Evolutionary conservation across 208 protist species (phyloP).

Genomic region (Trypanosoma avium): DNA sequence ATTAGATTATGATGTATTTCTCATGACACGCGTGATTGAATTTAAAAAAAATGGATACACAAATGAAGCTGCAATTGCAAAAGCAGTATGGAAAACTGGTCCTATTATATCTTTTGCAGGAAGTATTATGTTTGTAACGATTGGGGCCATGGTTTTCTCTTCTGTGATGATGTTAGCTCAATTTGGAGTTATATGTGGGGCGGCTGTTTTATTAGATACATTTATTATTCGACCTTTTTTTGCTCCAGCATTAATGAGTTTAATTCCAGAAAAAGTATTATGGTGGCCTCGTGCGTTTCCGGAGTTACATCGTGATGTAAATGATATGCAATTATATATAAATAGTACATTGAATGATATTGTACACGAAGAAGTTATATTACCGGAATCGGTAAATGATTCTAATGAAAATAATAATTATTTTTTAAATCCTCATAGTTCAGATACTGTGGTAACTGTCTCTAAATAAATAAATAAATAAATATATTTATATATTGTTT

Average conservation of each 20-base stretch:
- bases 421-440: too few species aligned
- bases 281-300: conserved; percentile 30
- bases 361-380: too few species aligned
- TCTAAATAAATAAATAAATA: conserved; percentile 12
- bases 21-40: conserved; percentile 34
- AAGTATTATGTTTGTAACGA: conserved; percentile 39
- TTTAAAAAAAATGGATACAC: conserved; percentile 27
- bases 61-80: conserved; percentile 31
- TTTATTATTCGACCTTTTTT: conserved; percentile 38
- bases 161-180: conserved; percentile 33
- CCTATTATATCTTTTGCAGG: conserved; percentile 35
- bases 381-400: not conserved
- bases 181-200: conserved; percentile 28
- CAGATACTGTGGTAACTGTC: too few species aligned
- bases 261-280: not conserved
- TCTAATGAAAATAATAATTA: too few species aligned
- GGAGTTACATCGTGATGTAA: conserved; percentile 12
- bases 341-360: too few species aligned
- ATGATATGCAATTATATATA: conserved; percentile 20
- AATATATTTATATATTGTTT: conserved; percentile 18
- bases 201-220: conserved; percentile 34
- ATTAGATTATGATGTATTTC: conserved; percentile 48
- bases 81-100: conserved; percentile 31
- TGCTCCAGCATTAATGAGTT: conserved; percentile 29
- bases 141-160: conserved; percentile 30